Evolutionary conservation across 192 early-diverging fungal species (phyloP).

Genomic region (Funneliformis mosseae): DNA sequence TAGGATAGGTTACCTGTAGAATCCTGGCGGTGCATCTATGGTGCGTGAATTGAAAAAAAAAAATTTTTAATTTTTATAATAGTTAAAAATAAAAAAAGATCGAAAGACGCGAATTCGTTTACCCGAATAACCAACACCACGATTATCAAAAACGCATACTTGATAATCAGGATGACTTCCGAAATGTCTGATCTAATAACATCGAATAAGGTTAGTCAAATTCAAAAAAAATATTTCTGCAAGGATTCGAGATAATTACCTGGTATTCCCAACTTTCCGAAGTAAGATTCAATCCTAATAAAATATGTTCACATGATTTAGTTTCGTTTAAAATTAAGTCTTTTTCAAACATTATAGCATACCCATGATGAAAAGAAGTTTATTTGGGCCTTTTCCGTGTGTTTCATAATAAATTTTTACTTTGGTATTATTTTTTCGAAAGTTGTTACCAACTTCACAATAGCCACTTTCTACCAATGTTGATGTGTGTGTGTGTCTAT

Average conservation of each 20-base stretch:
- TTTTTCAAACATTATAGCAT: constrained; percentile 28
- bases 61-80: too few species aligned
- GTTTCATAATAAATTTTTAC: constrained; percentile 79
- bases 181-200: constrained; percentile 65
- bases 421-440: constrained; percentile 26
- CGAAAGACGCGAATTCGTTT: background rate
- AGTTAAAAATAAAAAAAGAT: background rate
- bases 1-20: constrained; percentile 49
- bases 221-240: background rate
- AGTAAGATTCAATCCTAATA: constrained; percentile 38
- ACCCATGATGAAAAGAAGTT: constrained; percentile 79
- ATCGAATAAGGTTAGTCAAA: background rate
- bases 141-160: constrained; percentile 82
- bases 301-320: background rate
- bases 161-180: constrained; percentile 66
- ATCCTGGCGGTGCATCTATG: constrained; percentile 55
- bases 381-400: constrained; percentile 69
- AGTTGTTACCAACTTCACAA: constrained; percentile 42
- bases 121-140: constrained; percentile 71
- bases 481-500: background rate
- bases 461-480: constrained; percentile 40
- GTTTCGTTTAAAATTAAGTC: background rate
- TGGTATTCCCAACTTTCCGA: constrained; percentile 33
- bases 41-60: constrained; percentile 9
- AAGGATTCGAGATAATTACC: background rate